Percentiles rank a stretch among this genome's conserved stretches.
Conservation (phyloP, 495 filamentous ascomycete genomes). For the Hypoxylon fragiforme region DNA sequence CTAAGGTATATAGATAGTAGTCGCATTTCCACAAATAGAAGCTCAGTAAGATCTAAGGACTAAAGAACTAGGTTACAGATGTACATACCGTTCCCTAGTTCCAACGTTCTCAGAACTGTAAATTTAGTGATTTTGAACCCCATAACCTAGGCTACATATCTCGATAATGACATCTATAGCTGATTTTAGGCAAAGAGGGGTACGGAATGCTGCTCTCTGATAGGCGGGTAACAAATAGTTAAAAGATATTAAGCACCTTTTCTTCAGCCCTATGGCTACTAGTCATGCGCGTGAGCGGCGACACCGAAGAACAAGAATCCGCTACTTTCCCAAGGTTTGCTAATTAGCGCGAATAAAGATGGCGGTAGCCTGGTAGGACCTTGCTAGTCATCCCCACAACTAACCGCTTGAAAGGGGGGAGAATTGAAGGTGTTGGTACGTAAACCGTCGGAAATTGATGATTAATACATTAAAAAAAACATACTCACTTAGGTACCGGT, state of each 20-base stretch:
- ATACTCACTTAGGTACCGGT: no score
- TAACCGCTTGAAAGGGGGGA: no score
- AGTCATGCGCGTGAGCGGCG: constrained; percentile 23
- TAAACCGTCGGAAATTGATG: no score
- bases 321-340: constrained; percentile 8
- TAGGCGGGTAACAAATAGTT: constrained; percentile 8
- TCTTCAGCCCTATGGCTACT: constrained; percentile 28
- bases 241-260: not conserved
- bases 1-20: not conserved
- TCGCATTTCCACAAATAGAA: constrained; percentile 28
- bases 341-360: no score
- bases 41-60: constrained; percentile 5
- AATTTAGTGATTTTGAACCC: constrained; percentile 11
- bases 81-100: no score
- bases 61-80: no score
- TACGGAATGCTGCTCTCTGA: constrained; percentile 14
- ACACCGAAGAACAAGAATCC: constrained; percentile 26
- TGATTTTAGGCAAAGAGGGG: not conserved
- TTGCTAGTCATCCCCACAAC: not conserved
- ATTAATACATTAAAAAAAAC: not conserved
- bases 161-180: constrained; percentile 6
- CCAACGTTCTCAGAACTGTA: not conserved
- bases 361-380: no score
- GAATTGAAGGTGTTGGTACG: no score
- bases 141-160: constrained; percentile 19